Evolutionary conservation across 2,329 filamentous ascomycete genomes (phyloP).

Genomic region (Aspergillus fumigatiaffinis): DNA sequence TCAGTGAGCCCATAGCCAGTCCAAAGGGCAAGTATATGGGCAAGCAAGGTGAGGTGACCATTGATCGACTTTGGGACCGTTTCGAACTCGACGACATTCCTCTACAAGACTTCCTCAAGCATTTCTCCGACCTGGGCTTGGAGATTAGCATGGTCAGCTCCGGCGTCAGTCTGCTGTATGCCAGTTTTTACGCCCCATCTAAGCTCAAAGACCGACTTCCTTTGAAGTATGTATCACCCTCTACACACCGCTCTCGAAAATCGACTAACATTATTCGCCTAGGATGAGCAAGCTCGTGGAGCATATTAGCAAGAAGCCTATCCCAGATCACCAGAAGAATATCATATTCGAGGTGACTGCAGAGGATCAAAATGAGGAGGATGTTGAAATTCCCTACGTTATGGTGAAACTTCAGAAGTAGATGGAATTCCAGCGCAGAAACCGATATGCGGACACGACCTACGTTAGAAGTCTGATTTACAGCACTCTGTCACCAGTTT

Average conservation of each 20-base stretch:
- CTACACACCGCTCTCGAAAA: not conserved
- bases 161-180: constrained; percentile 92
- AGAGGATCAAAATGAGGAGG: constrained; percentile 82
- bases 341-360: constrained; percentile 95
- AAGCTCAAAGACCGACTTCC: constrained; percentile 77
- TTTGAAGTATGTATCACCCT: constrained; percentile 56
- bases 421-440: not conserved
- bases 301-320: constrained; percentile 83
- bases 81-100: constrained; percentile 89
- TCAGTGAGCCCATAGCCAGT: constrained; percentile 92
- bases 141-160: constrained; percentile 90
- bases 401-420: constrained; percentile 69
- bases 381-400: constrained; percentile 95
- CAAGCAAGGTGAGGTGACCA: constrained; percentile 67
- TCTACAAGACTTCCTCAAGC: constrained; percentile 73
- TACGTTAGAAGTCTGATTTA: constrained; percentile 7
- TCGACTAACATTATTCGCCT: constrained; percentile 24
- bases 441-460: not conserved
- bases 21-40: constrained; percentile 88
- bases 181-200: constrained; percentile 81
- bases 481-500: not conserved
- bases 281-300: constrained; percentile 88
- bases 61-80: constrained; percentile 98
- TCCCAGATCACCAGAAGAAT: constrained; percentile 88
- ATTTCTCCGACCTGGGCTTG: constrained; percentile 78